Conservation (phyloP, 257 asterid species). For the Solanum paucissectum region DNA sequence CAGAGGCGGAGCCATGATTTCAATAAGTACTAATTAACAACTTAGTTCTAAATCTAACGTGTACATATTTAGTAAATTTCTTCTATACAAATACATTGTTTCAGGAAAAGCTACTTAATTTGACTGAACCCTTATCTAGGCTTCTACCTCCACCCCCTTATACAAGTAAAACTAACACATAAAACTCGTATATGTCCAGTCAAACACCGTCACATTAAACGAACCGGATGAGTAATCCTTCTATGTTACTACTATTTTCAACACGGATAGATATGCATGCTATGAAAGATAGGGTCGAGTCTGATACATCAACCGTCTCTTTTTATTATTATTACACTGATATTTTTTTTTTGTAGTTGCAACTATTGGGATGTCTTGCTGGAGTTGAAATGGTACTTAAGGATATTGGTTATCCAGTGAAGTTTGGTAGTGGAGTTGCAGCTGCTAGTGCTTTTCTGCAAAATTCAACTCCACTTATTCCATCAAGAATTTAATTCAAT, state of each 20-base stretch:
- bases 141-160: neutral
- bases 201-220: neutral
- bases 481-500: conserved; percentile 75
- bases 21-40: neutral
- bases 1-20: neutral
- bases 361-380: conserved; percentile 90
- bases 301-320: neutral
- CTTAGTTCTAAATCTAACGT: neutral
- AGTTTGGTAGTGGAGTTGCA: conserved; percentile 87
- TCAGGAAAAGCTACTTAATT: neutral
- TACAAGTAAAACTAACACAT: neutral
- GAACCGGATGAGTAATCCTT: neutral
- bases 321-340: neutral
- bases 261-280: neutral
- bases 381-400: conserved; percentile 99
- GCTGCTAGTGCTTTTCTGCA: conserved; percentile 85
- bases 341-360: conserved; percentile 34
- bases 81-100: neutral
- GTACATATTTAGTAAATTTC: neutral
- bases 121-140: neutral
- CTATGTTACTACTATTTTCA: neutral
- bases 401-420: conserved; percentile 85
- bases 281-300: neutral
- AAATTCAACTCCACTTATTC: conserved; percentile 78
- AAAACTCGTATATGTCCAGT: neutral